Conservation (phyloP, 371 early-diverging fungal species). For the Quaeritorhiza haematococci region DNA sequence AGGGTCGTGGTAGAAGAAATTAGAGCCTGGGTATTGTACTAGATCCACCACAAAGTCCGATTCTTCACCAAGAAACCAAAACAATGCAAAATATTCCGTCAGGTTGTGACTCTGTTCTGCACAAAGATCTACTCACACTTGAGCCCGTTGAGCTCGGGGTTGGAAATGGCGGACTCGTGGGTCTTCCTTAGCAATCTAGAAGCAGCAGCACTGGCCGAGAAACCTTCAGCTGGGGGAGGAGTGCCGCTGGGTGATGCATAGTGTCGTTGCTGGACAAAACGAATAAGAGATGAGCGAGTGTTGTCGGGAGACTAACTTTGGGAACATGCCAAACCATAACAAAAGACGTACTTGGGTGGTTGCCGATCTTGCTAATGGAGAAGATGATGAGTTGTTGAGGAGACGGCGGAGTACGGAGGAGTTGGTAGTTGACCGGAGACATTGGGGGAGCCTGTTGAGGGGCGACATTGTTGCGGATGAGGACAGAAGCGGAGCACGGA, state of each 20-base stretch:
- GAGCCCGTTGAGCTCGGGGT: conserved; percentile 62
- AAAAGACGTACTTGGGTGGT: too few species aligned
- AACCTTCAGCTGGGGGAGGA: conserved; percentile 77
- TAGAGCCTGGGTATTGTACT: neutral
- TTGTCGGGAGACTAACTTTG: too few species aligned
- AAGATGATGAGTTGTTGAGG: too few species aligned
- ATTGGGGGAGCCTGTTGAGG: too few species aligned
- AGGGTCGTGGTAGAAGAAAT: neutral
- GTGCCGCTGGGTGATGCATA: conserved; percentile 20
- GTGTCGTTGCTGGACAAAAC: neutral
- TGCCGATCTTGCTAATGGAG: too few species aligned
- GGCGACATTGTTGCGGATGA: too few species aligned
- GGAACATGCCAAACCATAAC: too few species aligned
- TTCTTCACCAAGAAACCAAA: neutral
- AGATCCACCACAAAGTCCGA: too few species aligned
- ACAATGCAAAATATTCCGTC: conserved; percentile 5
- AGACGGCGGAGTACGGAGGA: too few species aligned
- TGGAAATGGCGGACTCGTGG: conserved; percentile 66
- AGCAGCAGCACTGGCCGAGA: conserved; percentile 70
- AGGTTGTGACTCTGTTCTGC: neutral
- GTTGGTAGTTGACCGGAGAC: too few species aligned
- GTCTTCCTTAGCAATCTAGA: conserved; percentile 68
- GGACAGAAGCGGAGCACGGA: too few species aligned
- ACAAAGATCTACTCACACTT: conserved; percentile 6
- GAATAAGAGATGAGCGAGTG: neutral